phyloP scores from a whole-genome alignment of 441 rosid species.

The Adansonia grandidieri region DNA sequence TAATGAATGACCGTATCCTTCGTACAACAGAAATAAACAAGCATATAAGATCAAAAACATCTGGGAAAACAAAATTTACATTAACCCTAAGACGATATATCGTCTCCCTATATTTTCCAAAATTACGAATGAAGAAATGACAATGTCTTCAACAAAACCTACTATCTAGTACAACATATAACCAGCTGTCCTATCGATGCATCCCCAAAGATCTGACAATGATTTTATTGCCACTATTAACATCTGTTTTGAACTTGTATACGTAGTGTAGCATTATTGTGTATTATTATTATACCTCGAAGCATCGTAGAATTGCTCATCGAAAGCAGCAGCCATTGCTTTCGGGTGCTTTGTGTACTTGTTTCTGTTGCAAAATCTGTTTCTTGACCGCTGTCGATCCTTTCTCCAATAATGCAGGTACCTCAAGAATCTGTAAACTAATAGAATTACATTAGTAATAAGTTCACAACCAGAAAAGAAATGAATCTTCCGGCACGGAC shows the following conservation, averaged over 20 bases:
- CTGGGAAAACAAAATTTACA: background rate
- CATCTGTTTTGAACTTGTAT: background rate
- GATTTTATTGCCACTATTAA: background rate
- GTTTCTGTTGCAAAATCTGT: slow-evolving; percentile 47
- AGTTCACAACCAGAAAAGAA: background rate
- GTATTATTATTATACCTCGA: background rate
- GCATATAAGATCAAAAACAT: slow-evolving; percentile 6
- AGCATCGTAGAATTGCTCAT: background rate
- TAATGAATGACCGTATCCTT: background rate
- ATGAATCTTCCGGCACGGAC: background rate
- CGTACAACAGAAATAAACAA: background rate
- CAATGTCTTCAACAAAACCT: background rate
- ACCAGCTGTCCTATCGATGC: background rate
- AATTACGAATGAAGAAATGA: background rate
- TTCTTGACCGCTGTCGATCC: slow-evolving; percentile 57
- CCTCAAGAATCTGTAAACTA: slow-evolving; percentile 53
- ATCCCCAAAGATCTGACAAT: background rate
- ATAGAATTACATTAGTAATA: background rate
- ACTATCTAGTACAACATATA: background rate
- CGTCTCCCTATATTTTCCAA: background rate
- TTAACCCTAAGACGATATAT: background rate
- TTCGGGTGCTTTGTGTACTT: slow-evolving; percentile 30
- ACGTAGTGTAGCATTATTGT: background rate
- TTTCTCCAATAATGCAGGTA: slow-evolving; percentile 55
- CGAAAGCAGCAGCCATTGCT: slow-evolving; percentile 52